These are phyloP conservation scores for Sclerotinia sclerotiorum DNA, from an alignment of 2,329 filamentous ascomycete species.

Conservation along the genomic window DNA sequence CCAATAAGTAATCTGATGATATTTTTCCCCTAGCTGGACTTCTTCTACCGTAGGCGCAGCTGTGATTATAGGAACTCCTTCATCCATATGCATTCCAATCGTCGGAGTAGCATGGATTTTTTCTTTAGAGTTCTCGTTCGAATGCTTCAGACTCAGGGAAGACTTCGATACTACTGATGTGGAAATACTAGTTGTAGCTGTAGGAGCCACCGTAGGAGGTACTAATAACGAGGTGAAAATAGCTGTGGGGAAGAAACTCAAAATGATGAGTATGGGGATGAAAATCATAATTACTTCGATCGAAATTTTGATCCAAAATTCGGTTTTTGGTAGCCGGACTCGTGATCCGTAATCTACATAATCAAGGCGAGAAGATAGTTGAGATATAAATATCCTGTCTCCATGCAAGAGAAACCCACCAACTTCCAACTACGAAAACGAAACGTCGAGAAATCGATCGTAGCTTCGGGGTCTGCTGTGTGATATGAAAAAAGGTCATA, in stretches of 20 bases:
- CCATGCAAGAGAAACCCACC: too few species aligned
- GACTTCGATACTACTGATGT: not conserved
- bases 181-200: not conserved
- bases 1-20: slow-evolving; percentile 38
- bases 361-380: not conserved
- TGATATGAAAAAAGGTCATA: too few species aligned
- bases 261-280: not conserved
- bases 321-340: not conserved
- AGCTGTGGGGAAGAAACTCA: not conserved
- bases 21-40: slow-evolving; percentile 32
- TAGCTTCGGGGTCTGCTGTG: not conserved
- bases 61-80: slow-evolving; percentile 23
- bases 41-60: slow-evolving; percentile 23
- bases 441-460: not conserved
- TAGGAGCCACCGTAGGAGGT: not conserved
- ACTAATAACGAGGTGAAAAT: not conserved
- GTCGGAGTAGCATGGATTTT: not conserved
- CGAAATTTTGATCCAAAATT: too few species aligned
- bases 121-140: not conserved
- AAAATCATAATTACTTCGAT: not conserved
- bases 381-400: too few species aligned
- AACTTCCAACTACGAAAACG: not conserved
- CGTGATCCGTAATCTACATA: not conserved
- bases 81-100: not conserved
- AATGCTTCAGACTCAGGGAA: not conserved